Evolutionary conservation across 108 stramenopile species (phyloP).

Genomic region (Skeletonema grethae): DNA sequence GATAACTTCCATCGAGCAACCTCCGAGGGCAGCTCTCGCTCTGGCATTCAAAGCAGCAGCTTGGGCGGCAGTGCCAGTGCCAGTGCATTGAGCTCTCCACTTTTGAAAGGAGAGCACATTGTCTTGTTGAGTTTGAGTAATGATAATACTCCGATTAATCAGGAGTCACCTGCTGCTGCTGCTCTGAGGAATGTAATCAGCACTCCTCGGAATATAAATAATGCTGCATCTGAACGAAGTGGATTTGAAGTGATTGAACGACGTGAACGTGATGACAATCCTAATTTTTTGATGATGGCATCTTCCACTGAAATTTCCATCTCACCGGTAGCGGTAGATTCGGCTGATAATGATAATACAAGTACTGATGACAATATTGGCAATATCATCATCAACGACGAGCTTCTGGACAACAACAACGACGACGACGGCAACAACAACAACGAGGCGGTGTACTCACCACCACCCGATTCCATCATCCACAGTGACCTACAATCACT

Average conservation of each 20-base stretch:
- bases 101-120: slow-evolving; percentile 36
- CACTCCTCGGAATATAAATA: not conserved
- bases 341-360: no score
- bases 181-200: no score
- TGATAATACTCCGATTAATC: slow-evolving; percentile 32
- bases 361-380: no score
- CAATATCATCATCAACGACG: no score
- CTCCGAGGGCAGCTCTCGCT: no score
- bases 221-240: not conserved
- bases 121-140: slow-evolving; percentile 30
- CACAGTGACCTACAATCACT: slow-evolving; percentile 32
- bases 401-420: not conserved
- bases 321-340: no score
- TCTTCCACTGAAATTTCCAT: no score
- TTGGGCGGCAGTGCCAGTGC: no score
- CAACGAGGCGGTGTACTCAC: slow-evolving; percentile 14
- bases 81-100: not conserved
- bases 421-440: not conserved
- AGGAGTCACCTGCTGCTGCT: not conserved
- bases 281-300: no score
- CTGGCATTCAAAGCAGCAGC: no score
- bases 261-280: not conserved
- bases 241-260: not conserved
- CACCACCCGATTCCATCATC: slow-evolving; percentile 38
- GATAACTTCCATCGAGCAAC: no score